Conservation (phyloP, 2,329 filamentous ascomycete species). For the Magnaporthiopsis poae region DNA sequence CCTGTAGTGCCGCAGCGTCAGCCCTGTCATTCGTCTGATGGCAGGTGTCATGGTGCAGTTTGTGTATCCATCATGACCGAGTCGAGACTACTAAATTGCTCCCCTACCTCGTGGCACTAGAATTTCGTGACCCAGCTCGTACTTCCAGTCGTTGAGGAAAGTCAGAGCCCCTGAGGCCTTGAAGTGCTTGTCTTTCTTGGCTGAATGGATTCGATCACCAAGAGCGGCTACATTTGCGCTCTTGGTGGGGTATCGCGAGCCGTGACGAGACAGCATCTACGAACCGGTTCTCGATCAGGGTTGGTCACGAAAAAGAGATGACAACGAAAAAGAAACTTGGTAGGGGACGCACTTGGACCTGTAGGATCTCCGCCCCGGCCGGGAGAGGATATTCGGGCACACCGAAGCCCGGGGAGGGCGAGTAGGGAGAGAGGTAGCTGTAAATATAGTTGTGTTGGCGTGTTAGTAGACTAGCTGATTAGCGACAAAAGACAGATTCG, state of each 20-base stretch:
- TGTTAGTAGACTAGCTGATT: background rate
- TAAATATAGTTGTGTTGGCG: background rate
- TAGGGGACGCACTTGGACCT: slow-evolving; percentile 40
- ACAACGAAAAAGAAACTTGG: background rate
- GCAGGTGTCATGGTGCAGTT: too few relatives aligned
- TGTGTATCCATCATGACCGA: too few relatives aligned
- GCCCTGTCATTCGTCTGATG: too few relatives aligned
- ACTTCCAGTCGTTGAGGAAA: slow-evolving; percentile 61
- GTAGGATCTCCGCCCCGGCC: slow-evolving; percentile 55
- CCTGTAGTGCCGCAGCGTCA: slow-evolving; percentile 21
- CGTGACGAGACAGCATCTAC: slow-evolving; percentile 64
- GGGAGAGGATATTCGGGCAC: slow-evolving; percentile 63
- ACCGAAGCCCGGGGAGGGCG: slow-evolving; percentile 62
- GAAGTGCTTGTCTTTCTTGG: slow-evolving; percentile 33
- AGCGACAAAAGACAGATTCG: background rate
- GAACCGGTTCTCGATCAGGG: background rate
- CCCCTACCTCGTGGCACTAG: slow-evolving; percentile 51
- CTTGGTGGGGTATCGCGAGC: slow-evolving; percentile 60
- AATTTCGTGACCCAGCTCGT: slow-evolving; percentile 60
- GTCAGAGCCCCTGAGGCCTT: slow-evolving; percentile 48
- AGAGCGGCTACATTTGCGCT: slow-evolving; percentile 45
- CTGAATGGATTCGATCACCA: slow-evolving; percentile 47
- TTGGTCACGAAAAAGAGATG: background rate
- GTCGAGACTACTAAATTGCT: too few relatives aligned
- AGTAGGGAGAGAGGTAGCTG: slow-evolving; percentile 56